Conservation (phyloP, 495 filamentous ascomycete genomes). For the Parachaetomium inaequale region DNA sequence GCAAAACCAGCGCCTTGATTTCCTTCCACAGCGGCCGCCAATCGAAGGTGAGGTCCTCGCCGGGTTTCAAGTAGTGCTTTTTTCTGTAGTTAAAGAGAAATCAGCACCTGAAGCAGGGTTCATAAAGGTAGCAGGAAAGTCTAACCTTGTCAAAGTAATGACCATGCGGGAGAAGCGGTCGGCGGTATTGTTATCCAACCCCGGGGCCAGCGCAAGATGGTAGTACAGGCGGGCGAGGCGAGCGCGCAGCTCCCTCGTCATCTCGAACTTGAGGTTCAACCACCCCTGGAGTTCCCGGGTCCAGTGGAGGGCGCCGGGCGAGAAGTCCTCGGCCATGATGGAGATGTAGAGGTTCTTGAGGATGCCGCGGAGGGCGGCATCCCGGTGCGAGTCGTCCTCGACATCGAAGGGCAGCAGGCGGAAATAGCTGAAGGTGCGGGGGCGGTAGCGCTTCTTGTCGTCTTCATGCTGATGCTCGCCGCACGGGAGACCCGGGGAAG, state of each 20-base stretch:
- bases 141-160: constrained; percentile 85
- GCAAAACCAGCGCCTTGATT: constrained; percentile 82
- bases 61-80: constrained; percentile 89
- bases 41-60: constrained; percentile 82
- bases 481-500: constrained; percentile 43
- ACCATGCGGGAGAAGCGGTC: constrained; percentile 98
- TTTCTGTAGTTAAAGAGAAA: constrained; percentile 56
- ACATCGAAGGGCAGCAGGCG: constrained; percentile 80
- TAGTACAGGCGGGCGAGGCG: constrained; percentile 89
- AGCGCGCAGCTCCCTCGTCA: constrained; percentile 73
- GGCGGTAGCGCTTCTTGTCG: constrained; percentile 64
- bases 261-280: constrained; percentile 95
- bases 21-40: constrained; percentile 93
- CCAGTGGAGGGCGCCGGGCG: constrained; percentile 92
- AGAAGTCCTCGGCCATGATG: constrained; percentile 88
- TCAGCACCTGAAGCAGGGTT: neutral
- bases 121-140: neutral
- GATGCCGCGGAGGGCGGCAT: constrained; percentile 74
- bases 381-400: constrained; percentile 70
- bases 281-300: constrained; percentile 93
- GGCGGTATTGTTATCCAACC: constrained; percentile 72
- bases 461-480: constrained; percentile 32
- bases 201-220: constrained; percentile 86
- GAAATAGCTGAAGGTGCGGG: constrained; percentile 90
- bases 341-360: constrained; percentile 88